Conservation (phyloP, 148 eudicot genomes). For the Silene conica region DNA sequence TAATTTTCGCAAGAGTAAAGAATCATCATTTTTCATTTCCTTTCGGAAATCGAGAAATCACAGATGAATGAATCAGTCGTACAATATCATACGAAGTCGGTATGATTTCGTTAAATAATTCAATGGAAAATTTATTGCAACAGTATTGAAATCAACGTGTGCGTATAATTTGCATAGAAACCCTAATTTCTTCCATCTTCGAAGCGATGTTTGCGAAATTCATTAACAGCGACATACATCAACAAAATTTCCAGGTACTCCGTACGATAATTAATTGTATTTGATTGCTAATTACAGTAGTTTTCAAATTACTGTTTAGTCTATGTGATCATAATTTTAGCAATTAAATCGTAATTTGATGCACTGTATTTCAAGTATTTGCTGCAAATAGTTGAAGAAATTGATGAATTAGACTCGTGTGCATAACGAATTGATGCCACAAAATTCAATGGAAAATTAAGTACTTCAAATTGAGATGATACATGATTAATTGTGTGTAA, state of each 20-base stretch:
- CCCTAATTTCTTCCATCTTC: conserved; percentile 17
- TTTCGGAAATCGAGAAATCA: not conserved
- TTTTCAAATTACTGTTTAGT: not conserved
- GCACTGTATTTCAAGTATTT: not conserved
- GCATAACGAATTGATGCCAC: conserved; percentile 5
- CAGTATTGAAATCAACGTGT: conserved; percentile 1
- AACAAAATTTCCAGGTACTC: not conserved
- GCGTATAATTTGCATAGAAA: conserved; percentile 7
- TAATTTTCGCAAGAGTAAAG: not conserved
- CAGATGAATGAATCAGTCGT: not conserved
- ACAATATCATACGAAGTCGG: conserved; percentile 1
- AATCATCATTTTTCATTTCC: not conserved
- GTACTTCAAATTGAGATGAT: not conserved
- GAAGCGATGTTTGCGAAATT: conserved; percentile 10
- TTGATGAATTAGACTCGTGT: conserved; percentile 11
- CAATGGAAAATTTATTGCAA: not conserved
- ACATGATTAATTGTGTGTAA: conserved; percentile 1
- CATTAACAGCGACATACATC: not conserved
- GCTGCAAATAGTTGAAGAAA: not conserved
- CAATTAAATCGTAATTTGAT: not conserved
- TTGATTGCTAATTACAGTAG: not conserved
- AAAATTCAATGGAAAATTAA: conserved; percentile 14
- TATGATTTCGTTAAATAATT: conserved; percentile 5
- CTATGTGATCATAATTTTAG: not conserved
- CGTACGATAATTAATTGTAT: not conserved